These are phyloP conservation scores for Myxozyma sirexii DNA, from an alignment of 805 yeast genomes.

Conservation along the genomic window DNA sequence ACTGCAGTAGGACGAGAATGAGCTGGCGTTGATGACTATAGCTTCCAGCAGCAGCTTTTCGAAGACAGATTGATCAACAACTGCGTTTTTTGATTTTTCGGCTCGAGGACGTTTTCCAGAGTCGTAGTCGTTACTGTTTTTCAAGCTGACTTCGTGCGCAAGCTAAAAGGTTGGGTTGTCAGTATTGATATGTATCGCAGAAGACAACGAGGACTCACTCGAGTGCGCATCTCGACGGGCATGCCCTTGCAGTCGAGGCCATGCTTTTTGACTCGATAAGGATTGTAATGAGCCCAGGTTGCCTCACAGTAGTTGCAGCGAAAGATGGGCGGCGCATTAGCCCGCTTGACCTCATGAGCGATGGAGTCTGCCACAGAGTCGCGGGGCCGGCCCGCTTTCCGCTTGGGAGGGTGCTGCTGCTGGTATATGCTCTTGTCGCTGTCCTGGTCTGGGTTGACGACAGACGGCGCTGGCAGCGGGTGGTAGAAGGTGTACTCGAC, in stretches of 20 bases:
- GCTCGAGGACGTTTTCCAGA: slow-evolving; percentile 3
- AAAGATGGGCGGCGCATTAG: slow-evolving; percentile 25
- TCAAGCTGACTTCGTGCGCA: slow-evolving; percentile 26
- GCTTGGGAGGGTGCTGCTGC: slow-evolving; percentile 22
- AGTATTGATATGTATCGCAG: no score
- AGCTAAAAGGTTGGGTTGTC: slow-evolving; percentile 4
- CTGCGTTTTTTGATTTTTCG: slow-evolving; percentile 14
- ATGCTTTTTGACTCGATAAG: slow-evolving; percentile 33
- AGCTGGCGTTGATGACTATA: slow-evolving; percentile 7
- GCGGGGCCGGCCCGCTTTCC: slow-evolving; percentile 35
- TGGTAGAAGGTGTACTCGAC: slow-evolving; percentile 1
- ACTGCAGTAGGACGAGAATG: slow-evolving; percentile 3
- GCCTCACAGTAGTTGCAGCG: slow-evolving; percentile 34
- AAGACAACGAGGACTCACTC: slow-evolving; percentile 4
- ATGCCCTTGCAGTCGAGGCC: slow-evolving; percentile 34
- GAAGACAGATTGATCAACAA: slow-evolving; percentile 11
- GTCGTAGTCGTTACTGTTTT: slow-evolving; percentile 9
- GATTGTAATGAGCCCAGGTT: slow-evolving; percentile 34
- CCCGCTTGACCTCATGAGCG: slow-evolving; percentile 34
- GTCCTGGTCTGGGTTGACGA: background rate
- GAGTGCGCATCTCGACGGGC: slow-evolving; percentile 27
- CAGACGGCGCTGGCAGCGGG: background rate
- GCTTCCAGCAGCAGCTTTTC: slow-evolving; percentile 24
- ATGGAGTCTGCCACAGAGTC: slow-evolving; percentile 34
- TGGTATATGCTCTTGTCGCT: background rate